Base-by-base conservation (phyloP, 768 basidiomycete species). In the Hypholoma sublateritium region DNA sequence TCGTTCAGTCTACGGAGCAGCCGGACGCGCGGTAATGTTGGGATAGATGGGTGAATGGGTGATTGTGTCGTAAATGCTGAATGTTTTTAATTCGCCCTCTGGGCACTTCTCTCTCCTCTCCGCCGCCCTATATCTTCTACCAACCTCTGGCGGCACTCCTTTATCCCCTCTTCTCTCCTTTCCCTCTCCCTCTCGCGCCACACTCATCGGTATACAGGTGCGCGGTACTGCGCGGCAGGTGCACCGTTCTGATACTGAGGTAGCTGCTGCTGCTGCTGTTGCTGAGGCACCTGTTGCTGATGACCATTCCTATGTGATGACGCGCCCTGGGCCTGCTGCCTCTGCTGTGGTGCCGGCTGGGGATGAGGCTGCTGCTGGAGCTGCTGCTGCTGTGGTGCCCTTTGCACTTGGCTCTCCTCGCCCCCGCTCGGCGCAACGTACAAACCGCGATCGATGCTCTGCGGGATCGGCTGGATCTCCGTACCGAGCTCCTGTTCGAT, bases 401-500 rank as follows among this genome's bases (percentile, higher is more conserved):
- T 71, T 57, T 75, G 76, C 46, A 72, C 72, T 57, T 69, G 68
- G 56, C 77, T 75, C 56, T 80, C 80, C 47, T 79, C 77, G 11
- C 76, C 68, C 1, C 77, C 70, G 50, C 78, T 75, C 0, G 95
- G 96, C 8, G 95, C 89, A 54, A 99, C 96, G 72, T 99, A 98
- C 56, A 99, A 75, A 4, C 87, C 87, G 62, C 89, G 88, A 70
- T 98, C 97, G 67, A 99, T 98, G 24, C 69, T 79, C 69, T 89
- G 87, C 5, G 96, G 96, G 66, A 98, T 98, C 12, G 96, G 90
- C 67, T 91, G 89, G 64, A 99, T 98, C 76, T 99, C 96, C 37
- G 96, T 98, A 11, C 96, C 97, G 34, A 99, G 83, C 74, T 99
- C 97, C 73, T 97, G 95, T 72, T 98, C 97, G 66, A 99, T 98